Evolutionary conservation across 345 rosid species (phyloP).

Genomic region (Brassica cretica): DNA sequence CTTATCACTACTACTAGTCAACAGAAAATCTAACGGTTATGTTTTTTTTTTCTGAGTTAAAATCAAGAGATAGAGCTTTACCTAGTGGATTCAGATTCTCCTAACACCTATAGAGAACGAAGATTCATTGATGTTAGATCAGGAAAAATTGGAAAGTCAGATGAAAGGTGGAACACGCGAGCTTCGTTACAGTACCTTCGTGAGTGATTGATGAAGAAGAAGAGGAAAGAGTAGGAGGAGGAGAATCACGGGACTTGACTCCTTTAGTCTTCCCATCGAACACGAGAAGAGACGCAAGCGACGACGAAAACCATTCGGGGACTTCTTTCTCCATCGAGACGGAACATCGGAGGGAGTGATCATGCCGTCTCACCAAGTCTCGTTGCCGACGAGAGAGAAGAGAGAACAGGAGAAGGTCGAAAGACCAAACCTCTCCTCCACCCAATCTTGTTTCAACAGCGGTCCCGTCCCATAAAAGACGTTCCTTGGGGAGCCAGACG

Average conservation of each 20-base stretch:
- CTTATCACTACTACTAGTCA: neutral
- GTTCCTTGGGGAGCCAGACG: too few relatives aligned
- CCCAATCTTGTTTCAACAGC: too few relatives aligned
- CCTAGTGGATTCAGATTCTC: slow-evolving; percentile 49
- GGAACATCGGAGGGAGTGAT: too few relatives aligned
- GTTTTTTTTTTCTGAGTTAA: neutral
- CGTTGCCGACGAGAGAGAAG: too few relatives aligned
- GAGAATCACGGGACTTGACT: slow-evolving; percentile 25
- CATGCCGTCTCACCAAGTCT: too few relatives aligned
- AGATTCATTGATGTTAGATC: neutral
- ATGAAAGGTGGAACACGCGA: slow-evolving; percentile 8
- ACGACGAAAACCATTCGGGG: neutral
- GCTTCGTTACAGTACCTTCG: slow-evolving; percentile 23
- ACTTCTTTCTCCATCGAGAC: too few relatives aligned
- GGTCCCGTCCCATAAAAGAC: too few relatives aligned
- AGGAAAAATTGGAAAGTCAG: neutral
- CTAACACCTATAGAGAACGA: slow-evolving; percentile 37
- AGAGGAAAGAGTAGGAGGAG: slow-evolving; percentile 24
- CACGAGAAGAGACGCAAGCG: neutral
- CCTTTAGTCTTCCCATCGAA: slow-evolving; percentile 37
- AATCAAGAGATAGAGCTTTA: slow-evolving; percentile 15
- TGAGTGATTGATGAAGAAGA: slow-evolving; percentile 32
- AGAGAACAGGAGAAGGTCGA: too few relatives aligned
- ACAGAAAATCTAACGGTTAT: neutral
- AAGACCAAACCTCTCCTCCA: too few relatives aligned